Evolutionary conservation across 768 basidiomycete species (phyloP).

Genomic region (Terana coerulea): DNA sequence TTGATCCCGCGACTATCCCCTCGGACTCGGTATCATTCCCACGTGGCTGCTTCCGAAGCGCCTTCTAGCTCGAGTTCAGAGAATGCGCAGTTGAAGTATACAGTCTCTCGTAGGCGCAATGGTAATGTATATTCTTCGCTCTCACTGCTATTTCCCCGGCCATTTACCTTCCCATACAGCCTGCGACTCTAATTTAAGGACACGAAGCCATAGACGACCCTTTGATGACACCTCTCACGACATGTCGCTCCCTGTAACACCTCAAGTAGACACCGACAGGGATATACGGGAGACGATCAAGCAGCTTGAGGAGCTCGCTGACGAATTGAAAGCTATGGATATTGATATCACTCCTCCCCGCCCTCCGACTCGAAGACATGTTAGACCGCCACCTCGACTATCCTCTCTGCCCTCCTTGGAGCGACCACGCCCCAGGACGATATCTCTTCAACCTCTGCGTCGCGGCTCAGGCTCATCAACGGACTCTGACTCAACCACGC

Average conservation of each 20-base stretch:
- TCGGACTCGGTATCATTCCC: neutral
- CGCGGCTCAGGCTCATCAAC: neutral
- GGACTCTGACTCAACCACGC: neutral
- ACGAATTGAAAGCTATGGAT: slow-evolving; percentile 6
- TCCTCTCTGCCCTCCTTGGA: neutral
- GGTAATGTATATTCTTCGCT: no score
- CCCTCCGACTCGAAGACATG: neutral
- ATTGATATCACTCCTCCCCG: neutral
- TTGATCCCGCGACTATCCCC: neutral
- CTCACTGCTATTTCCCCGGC: neutral
- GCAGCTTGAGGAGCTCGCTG: slow-evolving; percentile 6
- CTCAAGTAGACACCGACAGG: neutral
- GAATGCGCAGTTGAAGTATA: neutral
- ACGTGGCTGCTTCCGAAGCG: neutral
- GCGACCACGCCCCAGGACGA: neutral
- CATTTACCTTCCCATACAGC: no score
- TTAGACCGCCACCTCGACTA: neutral
- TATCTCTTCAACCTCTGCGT: neutral
- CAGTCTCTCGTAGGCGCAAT: no score
- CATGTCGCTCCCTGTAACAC: neutral
- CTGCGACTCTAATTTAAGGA: no score
- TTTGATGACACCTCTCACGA: no score
- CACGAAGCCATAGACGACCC: no score
- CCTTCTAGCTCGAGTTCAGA: neutral
- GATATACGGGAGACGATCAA: slow-evolving; percentile 8